Percentiles rank a stretch among this genome's conserved stretches.
Conservation (phyloP, 2,329 filamentous ascomycete species). For the Metarhizium album region DNA sequence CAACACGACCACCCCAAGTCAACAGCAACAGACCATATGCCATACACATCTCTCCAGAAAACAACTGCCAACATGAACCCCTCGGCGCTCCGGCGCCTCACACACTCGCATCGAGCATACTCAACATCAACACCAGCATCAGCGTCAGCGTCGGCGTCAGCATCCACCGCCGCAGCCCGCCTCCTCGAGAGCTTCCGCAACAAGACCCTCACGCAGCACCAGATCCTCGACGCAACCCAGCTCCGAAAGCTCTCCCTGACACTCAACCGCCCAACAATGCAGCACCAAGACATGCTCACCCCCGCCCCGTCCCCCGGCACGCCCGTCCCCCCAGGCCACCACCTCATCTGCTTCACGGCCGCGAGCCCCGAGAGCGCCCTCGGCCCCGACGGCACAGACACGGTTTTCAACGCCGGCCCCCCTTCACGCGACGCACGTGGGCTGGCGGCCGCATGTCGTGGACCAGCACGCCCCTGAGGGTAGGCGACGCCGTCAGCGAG, state of each 20-base stretch:
- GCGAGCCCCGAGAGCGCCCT: slow-evolving; percentile 41
- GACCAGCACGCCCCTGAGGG: slow-evolving; percentile 33
- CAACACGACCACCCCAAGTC: not conserved
- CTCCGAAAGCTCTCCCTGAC: slow-evolving; percentile 51
- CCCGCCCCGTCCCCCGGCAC: slow-evolving; percentile 30
- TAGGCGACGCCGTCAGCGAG: slow-evolving; percentile 47
- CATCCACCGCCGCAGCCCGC: slow-evolving; percentile 20
- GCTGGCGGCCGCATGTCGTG: slow-evolving; percentile 50
- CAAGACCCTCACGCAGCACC: slow-evolving; percentile 22
- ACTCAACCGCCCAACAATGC: slow-evolving; percentile 36
- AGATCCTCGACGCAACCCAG: slow-evolving; percentile 51
- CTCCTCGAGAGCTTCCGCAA: slow-evolving; percentile 21
- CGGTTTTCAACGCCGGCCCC: slow-evolving; percentile 46
- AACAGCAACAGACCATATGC: not conserved
- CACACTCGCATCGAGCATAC: slow-evolving; percentile 4
- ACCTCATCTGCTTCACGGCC: slow-evolving; percentile 55
- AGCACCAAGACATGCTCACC: slow-evolving; percentile 26
- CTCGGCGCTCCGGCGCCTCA: slow-evolving; percentile 1
- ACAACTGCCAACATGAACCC: not conserved
- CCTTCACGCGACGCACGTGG: slow-evolving; percentile 58
- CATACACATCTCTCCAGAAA: not conserved
- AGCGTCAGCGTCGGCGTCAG: slow-evolving; percentile 9
- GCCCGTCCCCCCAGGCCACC: slow-evolving; percentile 46
- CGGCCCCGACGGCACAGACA: slow-evolving; percentile 50
- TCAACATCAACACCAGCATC: slow-evolving; percentile 3